These are phyloP conservation scores for Amborella trichopoda DNA, from an alignment of 164 flowering plant species.

Conservation along the genomic window DNA sequence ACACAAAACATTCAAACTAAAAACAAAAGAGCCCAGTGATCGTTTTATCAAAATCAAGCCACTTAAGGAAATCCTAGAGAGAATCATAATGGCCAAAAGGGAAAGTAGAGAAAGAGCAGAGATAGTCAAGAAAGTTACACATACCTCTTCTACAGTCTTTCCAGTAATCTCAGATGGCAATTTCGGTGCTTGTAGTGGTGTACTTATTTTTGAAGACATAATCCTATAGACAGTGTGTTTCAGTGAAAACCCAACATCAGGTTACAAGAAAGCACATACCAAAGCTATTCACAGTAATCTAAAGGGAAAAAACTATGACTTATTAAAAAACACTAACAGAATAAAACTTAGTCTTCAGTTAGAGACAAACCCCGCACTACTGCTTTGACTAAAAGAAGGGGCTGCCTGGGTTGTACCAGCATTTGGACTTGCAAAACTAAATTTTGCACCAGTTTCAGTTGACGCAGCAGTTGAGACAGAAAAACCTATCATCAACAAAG, in stretches of 20 bases:
- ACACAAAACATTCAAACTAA: too few species aligned
- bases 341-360: background rate
- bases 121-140: background rate
- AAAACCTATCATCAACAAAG: too few species aligned
- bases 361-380: slow-evolving; percentile 60
- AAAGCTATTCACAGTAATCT: background rate
- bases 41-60: too few species aligned
- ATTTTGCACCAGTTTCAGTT: slow-evolving; percentile 14
- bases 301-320: background rate
- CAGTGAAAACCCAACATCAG: background rate
- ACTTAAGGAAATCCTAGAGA: too few species aligned
- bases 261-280: background rate
- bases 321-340: background rate
- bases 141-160: slow-evolving; percentile 93
- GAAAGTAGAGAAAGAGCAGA: background rate
- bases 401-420: slow-evolving; percentile 40
- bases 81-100: background rate
- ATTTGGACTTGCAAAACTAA: slow-evolving; percentile 22
- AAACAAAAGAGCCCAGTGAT: too few species aligned
- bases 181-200: slow-evolving; percentile 50
- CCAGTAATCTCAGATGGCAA: slow-evolving; percentile 95
- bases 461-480: slow-evolving; percentile 36
- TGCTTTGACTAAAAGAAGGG: slow-evolving; percentile 40
- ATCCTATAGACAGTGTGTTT: slow-evolving; percentile 38
- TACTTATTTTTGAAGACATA: slow-evolving; percentile 27